Evolutionary conservation across 495 filamentous ascomycete species (phyloP).

Genomic region (Rhypophila decipiens): DNA sequence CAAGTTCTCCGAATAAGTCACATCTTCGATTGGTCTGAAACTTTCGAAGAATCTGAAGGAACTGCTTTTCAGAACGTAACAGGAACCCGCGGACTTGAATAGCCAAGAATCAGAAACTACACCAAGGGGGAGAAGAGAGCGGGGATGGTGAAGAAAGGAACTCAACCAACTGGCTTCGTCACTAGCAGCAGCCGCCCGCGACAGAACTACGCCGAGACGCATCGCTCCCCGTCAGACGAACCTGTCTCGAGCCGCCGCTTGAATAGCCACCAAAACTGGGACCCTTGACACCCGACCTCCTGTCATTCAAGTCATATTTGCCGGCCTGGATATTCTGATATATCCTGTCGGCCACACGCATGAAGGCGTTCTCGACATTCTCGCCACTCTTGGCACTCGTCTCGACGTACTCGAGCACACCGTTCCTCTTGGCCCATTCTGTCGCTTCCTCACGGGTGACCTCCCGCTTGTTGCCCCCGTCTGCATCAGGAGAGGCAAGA

Average conservation of each 20-base stretch:
- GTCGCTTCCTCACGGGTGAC: slow-evolving; percentile 74
- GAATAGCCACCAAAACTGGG: slow-evolving; percentile 40
- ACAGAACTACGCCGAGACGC: slow-evolving; percentile 1
- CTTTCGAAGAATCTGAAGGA: no score
- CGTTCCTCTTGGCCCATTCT: slow-evolving; percentile 78
- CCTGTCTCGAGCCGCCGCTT: neutral
- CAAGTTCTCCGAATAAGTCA: no score
- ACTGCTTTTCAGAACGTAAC: no score
- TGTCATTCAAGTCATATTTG: slow-evolving; percentile 89
- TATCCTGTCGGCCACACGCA: slow-evolving; percentile 87
- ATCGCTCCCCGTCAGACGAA: neutral
- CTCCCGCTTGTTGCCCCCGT: slow-evolving; percentile 58
- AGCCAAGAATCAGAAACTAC: no score
- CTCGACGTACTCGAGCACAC: slow-evolving; percentile 84
- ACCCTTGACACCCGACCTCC: slow-evolving; percentile 83
- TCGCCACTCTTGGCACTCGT: slow-evolving; percentile 93
- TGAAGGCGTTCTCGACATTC: slow-evolving; percentile 86
- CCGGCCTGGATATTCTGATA: slow-evolving; percentile 92
- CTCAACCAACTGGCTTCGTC: neutral
- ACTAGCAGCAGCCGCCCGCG: slow-evolving; percentile 12
- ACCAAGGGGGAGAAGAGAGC: no score
- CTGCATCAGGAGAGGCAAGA: slow-evolving; percentile 46
- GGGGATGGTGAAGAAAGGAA: no score
- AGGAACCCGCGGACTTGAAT: neutral
- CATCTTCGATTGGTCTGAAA: no score